Conservation (phyloP, 2,329 filamentous ascomycete genomes). For the Blumeriella jaapii region DNA sequence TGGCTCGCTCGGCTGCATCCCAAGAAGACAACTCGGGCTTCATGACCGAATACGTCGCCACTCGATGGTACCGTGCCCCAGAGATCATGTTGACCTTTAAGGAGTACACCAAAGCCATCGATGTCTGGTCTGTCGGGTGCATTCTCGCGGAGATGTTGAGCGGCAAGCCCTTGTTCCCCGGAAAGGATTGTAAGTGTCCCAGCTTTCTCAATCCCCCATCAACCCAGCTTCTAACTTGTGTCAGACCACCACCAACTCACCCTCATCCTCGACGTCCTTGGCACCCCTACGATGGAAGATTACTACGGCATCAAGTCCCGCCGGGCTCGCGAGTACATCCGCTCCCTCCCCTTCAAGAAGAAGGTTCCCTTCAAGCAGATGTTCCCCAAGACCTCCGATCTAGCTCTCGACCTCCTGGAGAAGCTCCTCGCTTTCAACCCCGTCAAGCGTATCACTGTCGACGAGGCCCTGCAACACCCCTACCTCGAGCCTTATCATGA, state of each 20-base stretch:
- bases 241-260: constrained; percentile 95
- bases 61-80: constrained; percentile 95
- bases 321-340: constrained; percentile 93
- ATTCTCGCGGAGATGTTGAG: constrained; percentile 98
- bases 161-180: constrained; percentile 94
- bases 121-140: constrained; percentile 97
- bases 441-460: constrained; percentile 95
- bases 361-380: constrained; percentile 96
- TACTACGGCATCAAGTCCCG: constrained; percentile 99
- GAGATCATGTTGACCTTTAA: constrained; percentile 99
- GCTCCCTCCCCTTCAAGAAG: constrained; percentile 97
- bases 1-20: constrained; percentile 88
- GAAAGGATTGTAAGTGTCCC: constrained; percentile 95
- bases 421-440: constrained; percentile 97
- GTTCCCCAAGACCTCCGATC: constrained; percentile 98
- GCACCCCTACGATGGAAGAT: constrained; percentile 98
- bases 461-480: constrained; percentile 92
- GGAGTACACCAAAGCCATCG: constrained; percentile 98
- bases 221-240: constrained; percentile 7
- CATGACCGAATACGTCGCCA: constrained; percentile 99
- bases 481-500: constrained; percentile 99
- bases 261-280: constrained; percentile 90
- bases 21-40: constrained; percentile 99
- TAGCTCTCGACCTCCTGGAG: constrained; percentile 87
- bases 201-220: not conserved